phyloP scores from a whole-genome alignment of 2,329 filamentous ascomycete species.

The Samsoniella hepiali region DNA sequence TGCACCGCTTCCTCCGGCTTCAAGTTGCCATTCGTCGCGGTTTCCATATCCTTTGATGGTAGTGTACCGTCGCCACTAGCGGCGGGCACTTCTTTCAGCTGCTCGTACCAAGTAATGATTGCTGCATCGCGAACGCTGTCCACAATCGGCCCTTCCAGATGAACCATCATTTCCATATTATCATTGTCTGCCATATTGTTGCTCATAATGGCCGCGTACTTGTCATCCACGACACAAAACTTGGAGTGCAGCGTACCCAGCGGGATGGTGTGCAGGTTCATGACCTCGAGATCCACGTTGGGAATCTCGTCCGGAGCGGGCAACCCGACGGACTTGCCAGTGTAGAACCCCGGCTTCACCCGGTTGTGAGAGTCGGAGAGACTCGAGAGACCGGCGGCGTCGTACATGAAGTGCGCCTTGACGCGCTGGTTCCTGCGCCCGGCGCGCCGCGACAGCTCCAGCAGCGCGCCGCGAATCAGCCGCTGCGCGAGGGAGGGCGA shows the following conservation, averaged over 20 bases:
- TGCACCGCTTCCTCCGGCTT: no score
- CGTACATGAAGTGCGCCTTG: slow-evolving; percentile 72
- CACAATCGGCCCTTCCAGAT: slow-evolving; percentile 72
- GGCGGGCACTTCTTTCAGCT: slow-evolving; percentile 40
- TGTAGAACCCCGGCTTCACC: slow-evolving; percentile 57
- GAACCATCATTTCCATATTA: slow-evolving; percentile 78
- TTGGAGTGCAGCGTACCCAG: slow-evolving; percentile 77
- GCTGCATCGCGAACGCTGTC: slow-evolving; percentile 73
- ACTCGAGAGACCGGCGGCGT: slow-evolving; percentile 65
- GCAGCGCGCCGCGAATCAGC: slow-evolving; percentile 64
- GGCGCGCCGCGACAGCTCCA: slow-evolving; percentile 65
- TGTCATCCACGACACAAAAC: slow-evolving; percentile 72
- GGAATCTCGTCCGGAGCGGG: slow-evolving; percentile 65
- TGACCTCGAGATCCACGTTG: slow-evolving; percentile 67
- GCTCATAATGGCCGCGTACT: slow-evolving; percentile 67
- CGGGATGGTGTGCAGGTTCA: slow-evolving; percentile 67
- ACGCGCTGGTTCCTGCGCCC: slow-evolving; percentile 54
- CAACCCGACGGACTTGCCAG: slow-evolving; percentile 55
- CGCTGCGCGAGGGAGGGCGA: slow-evolving; percentile 64
- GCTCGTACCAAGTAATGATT: slow-evolving; percentile 67
- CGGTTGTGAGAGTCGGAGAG: slow-evolving; percentile 61
- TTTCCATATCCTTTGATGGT: no score
- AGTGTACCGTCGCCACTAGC: no score
- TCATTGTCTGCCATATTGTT: slow-evolving; percentile 79
- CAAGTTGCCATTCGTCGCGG: no score